A percentile compares a stretch with the other conserved stretches of the same genome.
These are phyloP conservation scores for Juncus effusus DNA, from an alignment of 176 grass and related monocot species.

Conservation along the genomic window DNA sequence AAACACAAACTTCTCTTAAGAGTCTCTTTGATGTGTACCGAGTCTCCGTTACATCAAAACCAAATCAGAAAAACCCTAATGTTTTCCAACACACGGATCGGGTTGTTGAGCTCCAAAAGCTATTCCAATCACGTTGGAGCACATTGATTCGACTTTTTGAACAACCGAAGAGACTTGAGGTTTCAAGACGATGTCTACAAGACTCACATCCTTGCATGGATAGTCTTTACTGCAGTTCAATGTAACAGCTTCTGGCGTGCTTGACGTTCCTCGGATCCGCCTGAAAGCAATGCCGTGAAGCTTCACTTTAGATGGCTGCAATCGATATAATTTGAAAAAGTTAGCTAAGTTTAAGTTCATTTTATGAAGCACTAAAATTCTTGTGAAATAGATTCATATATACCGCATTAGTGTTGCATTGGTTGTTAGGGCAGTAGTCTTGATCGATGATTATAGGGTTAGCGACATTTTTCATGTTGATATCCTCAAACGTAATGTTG, in stretches of 20 bases:
- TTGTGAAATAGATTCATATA: background rate
- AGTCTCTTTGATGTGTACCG: background rate
- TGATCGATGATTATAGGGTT: constrained; percentile 41
- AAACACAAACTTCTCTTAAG: background rate
- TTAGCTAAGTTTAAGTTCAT: background rate
- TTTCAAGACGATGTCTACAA: constrained; percentile 33
- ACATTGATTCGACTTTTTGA: constrained; percentile 2
- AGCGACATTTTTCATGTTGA: constrained; percentile 36
- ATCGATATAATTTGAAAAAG: background rate
- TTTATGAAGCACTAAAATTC: background rate
- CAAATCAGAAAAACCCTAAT: background rate
- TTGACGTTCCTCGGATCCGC: constrained; percentile 31
- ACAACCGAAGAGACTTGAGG: constrained; percentile 16
- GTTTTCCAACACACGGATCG: constrained; percentile 10
- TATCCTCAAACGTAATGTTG: constrained; percentile 37
- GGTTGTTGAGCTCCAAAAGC: constrained; percentile 21
- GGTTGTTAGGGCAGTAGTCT: constrained; percentile 26
- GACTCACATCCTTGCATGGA: constrained; percentile 24
- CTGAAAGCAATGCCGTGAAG: constrained; percentile 27
- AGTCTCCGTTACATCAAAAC: background rate
- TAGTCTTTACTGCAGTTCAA: constrained; percentile 23
- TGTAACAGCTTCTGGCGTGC: constrained; percentile 15
- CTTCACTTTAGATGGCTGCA: constrained; percentile 43
- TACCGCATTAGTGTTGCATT: constrained; percentile 31
- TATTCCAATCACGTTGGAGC: constrained; percentile 21